Evolutionary conservation across 371 early-diverging fungal genomes (phyloP).

Genomic region (Syncephalastrum sp.): DNA sequence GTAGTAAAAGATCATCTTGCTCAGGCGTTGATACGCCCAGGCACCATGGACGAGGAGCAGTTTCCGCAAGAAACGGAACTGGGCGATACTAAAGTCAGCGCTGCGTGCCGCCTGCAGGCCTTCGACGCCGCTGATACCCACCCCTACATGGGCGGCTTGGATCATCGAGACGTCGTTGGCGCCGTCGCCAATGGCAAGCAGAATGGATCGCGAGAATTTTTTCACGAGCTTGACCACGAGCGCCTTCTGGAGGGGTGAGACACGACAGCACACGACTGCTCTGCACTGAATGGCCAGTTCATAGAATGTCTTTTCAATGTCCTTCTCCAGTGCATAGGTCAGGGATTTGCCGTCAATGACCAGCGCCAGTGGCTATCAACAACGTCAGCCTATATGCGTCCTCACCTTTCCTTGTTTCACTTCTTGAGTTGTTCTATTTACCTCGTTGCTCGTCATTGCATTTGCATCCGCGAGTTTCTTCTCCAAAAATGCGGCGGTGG

Average conservation of each 20-base stretch:
- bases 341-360: slow-evolving; percentile 74
- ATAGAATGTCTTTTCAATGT: slow-evolving; percentile 68
- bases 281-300: slow-evolving; percentile 80
- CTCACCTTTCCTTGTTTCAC: neutral
- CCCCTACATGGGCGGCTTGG: slow-evolving; percentile 94
- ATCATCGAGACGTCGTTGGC: slow-evolving; percentile 99
- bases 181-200: slow-evolving; percentile 96
- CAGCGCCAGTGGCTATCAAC: slow-evolving; percentile 60
- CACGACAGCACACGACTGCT: slow-evolving; percentile 91
- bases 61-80: slow-evolving; percentile 89
- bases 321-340: slow-evolving; percentile 71
- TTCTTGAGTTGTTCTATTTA: neutral
- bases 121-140: slow-evolving; percentile 97
- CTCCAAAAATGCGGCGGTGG: slow-evolving; percentile 75
- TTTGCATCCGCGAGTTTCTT: slow-evolving; percentile 60
- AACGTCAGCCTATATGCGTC: neutral
- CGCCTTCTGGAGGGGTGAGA: slow-evolving; percentile 94
- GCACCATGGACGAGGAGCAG: slow-evolving; percentile 92
- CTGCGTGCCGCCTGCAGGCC: slow-evolving; percentile 96
- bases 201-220: slow-evolving; percentile 69
- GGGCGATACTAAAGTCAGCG: slow-evolving; percentile 95
- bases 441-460: too few species aligned
- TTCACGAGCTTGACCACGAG: slow-evolving; percentile 90
- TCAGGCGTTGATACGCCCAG: slow-evolving; percentile 90
- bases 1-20: slow-evolving; percentile 85